Evolutionary conservation across 2,329 filamentous ascomycete genomes (phyloP), one percentile per base, ranked within the genome.

Genomic region (Graphium sp.): DNA sequence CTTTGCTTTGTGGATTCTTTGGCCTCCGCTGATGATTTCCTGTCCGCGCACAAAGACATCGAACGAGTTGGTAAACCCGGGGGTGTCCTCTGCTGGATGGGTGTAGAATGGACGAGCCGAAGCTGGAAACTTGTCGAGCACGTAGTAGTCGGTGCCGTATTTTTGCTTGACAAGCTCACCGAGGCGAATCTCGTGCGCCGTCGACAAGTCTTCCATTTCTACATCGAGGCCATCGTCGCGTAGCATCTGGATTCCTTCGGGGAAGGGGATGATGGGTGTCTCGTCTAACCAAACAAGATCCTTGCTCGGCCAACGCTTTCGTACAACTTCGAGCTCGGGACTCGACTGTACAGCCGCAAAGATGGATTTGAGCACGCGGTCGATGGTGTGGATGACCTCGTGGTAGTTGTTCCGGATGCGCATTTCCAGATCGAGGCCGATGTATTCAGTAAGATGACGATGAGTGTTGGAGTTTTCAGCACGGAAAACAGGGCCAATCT

Each of bases 391-490:
- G 19, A 94, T 66, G 28, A 85, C 79, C 51, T 94, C 85, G 43
- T 92, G 77, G 48, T 94, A 93, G 49, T 91, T 76, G 41, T 80
- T 73, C 28, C 84, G 76, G 37, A 94, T 82, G 4, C 75, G 67
- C 87, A 94, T 94, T 46, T 94, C 85, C 12, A 94, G 52, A 62
- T 94, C 85, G 18, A 94, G 61, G 31, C 85, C 85, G 5, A 84
- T 94, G 48, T 91, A 94, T 49, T 94, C 85, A 1, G 85, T 93
- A 60, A 94, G 61, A 48, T 94, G 85, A 21, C 85, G 74, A 44
- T 93, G 85, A 0, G 85, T 94, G 50, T 94, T 94, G 45, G 81
- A 91, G 56, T 94, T 91, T 48, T 94, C 85, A 1, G 85, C 85
- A 39, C 85, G 74, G 62, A 94, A 94, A 6, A 94, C 84, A 2